These are phyloP conservation scores for Aegilops longissima DNA, from an alignment of 176 grass and related monocot genomes.

Conservation along the genomic window DNA sequence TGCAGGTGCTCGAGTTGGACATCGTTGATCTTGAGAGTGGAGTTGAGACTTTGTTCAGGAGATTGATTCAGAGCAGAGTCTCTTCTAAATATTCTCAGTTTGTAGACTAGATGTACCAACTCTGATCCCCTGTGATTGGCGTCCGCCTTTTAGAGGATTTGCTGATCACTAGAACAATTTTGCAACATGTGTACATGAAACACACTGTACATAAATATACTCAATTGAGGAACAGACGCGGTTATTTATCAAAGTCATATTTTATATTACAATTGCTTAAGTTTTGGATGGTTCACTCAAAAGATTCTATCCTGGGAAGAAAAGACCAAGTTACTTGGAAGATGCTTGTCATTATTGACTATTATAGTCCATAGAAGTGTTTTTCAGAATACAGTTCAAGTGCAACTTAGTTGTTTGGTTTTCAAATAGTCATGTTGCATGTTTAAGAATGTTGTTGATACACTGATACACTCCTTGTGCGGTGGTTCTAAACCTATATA, in stretches of 20 bases:
- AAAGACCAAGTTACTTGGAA: not conserved
- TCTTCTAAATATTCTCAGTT: constrained; percentile 54
- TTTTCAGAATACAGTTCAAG: not conserved
- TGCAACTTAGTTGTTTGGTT: constrained; percentile 8
- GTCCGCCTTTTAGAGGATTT: constrained; percentile 43
- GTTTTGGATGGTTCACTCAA: not conserved
- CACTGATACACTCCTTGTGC: not conserved
- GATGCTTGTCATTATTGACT: not conserved
- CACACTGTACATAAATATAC: not conserved
- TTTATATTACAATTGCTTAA: not conserved
- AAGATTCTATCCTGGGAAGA: not conserved
- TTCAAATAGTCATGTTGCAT: constrained; percentile 5
- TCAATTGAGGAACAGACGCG: not conserved
- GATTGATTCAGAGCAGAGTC: constrained; percentile 54
- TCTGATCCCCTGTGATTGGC: constrained; percentile 18
- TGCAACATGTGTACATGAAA: not conserved
- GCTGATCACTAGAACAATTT: constrained; percentile 23
- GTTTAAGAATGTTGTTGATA: not conserved
- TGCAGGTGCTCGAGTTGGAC: constrained; percentile 37
- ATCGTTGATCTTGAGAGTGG: constrained; percentile 39
- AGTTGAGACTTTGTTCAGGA: constrained; percentile 48
- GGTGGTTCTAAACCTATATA: constrained; percentile 3
- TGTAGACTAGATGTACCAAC: constrained; percentile 35
- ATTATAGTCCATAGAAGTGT: not conserved
- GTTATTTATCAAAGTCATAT: not conserved